Conservation (phyloP, 345 rosid genomes). For the Lagerstroemia speciosa region DNA sequence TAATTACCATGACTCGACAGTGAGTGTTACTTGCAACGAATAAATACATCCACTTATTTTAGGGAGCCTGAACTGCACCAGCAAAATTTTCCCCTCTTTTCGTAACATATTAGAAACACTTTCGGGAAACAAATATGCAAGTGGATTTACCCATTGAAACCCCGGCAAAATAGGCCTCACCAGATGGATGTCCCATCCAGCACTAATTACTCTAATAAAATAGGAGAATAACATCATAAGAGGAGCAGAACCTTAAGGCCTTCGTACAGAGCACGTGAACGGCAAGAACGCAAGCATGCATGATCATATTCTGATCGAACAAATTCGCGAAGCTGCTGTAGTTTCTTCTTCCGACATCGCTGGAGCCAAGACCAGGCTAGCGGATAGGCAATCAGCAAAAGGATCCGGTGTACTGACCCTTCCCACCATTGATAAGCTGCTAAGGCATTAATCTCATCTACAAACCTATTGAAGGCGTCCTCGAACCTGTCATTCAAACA, state of each 20-base stretch:
- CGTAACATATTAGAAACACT: not conserved
- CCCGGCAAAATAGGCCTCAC: not conserved
- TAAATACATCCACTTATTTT: not conserved
- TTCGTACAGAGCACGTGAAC: conserved; percentile 90
- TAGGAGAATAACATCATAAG: conserved; percentile 1
- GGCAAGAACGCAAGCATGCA: conserved; percentile 92
- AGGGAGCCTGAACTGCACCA: not conserved
- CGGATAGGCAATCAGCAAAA: conserved; percentile 75
- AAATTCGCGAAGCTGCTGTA: conserved; percentile 87
- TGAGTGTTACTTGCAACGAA: not conserved
- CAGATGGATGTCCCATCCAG: not conserved
- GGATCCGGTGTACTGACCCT: conserved; percentile 67
- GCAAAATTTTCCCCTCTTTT: not conserved
- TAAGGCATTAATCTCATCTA: conserved; percentile 74
- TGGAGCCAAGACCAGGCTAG: conserved; percentile 94
- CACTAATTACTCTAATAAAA: not conserved
- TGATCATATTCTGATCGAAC: conserved; percentile 95
- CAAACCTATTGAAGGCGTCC: conserved; percentile 81
- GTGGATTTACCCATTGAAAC: not conserved
- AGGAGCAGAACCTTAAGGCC: conserved; percentile 67
- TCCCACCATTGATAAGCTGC: conserved; percentile 98
- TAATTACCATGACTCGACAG: not conserved
- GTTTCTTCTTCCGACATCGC: conserved; percentile 55
- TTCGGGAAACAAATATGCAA: not conserved
- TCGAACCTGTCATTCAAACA: conserved; percentile 44